These are phyloP conservation scores for Volvox africanus DNA, from an alignment of 139 green algal genomes.

Conservation along the genomic window DNA sequence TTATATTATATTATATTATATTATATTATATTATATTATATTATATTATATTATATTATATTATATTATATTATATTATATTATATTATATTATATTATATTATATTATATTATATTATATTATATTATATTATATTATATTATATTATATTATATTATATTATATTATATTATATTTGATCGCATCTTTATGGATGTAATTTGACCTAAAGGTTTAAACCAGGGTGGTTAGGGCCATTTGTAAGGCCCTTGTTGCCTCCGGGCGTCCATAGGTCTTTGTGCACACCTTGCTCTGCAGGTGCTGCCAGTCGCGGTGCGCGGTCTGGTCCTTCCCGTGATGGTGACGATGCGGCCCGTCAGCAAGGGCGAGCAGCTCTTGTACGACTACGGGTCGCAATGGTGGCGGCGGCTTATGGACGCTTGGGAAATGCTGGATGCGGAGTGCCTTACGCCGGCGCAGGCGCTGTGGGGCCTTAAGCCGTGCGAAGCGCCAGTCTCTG, in stretches of 20 bases:
- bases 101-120: too few relatives aligned
- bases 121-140: too few relatives aligned
- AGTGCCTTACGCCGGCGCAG: background rate
- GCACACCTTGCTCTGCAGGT: background rate
- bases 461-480: background rate
- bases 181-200: too few relatives aligned
- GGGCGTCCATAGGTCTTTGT: background rate
- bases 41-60: too few relatives aligned
- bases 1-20: too few relatives aligned
- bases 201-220: background rate
- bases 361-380: constrained; percentile 23
- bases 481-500: too few relatives aligned
- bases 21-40: too few relatives aligned
- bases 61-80: too few relatives aligned
- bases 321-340: background rate
- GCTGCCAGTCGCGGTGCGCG: background rate
- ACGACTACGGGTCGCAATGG: background rate
- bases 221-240: background rate
- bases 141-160: too few relatives aligned
- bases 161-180: too few relatives aligned
- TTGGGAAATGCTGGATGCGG: constrained; percentile 9
- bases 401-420: background rate
- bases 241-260: background rate
- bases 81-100: too few relatives aligned
- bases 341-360: background rate